Evolutionary conservation across 2,329 filamentous ascomycete genomes (phyloP).

Genomic region (Davidsoniella australis): DNA sequence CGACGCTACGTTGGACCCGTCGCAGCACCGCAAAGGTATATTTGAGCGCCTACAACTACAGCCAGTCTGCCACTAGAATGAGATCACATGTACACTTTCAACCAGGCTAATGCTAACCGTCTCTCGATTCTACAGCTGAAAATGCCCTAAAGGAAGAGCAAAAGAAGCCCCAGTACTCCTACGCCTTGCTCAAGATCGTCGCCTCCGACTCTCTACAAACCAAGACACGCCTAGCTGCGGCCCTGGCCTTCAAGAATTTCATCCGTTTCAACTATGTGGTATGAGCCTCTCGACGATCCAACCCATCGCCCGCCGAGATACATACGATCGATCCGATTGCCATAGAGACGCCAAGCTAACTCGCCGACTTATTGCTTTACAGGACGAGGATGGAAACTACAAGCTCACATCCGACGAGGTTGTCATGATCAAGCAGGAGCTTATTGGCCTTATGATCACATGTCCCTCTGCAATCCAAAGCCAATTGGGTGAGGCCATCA

Average conservation of each 20-base stretch:
- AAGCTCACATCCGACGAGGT: slow-evolving; percentile 75
- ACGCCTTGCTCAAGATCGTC: slow-evolving; percentile 79
- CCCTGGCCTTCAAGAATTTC: slow-evolving; percentile 97
- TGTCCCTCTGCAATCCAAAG: slow-evolving; percentile 76
- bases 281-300: slow-evolving; percentile 17
- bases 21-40: slow-evolving; percentile 73
- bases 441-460: slow-evolving; percentile 91
- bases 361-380: slow-evolving; percentile 3
- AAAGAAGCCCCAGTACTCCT: slow-evolving; percentile 70
- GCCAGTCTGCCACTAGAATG: background rate
- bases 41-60: background rate
- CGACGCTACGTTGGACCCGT: slow-evolving; percentile 75
- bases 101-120: background rate
- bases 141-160: slow-evolving; percentile 62
- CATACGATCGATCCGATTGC: background rate
- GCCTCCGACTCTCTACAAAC: slow-evolving; percentile 53
- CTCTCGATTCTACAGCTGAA: slow-evolving; percentile 45
- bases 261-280: slow-evolving; percentile 84
- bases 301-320: slow-evolving; percentile 14
- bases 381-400: slow-evolving; percentile 88
- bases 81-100: background rate
- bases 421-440: slow-evolving; percentile 75
- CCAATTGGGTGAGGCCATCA: slow-evolving; percentile 91
- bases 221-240: slow-evolving; percentile 71
- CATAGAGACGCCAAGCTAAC: background rate